A percentile compares a stretch with the other conserved stretches of the same genome.
Evolutionary conservation across 2,329 filamentous ascomycete genomes (phyloP).

Genomic region (Sporothrix brunneoviolacea): DNA sequence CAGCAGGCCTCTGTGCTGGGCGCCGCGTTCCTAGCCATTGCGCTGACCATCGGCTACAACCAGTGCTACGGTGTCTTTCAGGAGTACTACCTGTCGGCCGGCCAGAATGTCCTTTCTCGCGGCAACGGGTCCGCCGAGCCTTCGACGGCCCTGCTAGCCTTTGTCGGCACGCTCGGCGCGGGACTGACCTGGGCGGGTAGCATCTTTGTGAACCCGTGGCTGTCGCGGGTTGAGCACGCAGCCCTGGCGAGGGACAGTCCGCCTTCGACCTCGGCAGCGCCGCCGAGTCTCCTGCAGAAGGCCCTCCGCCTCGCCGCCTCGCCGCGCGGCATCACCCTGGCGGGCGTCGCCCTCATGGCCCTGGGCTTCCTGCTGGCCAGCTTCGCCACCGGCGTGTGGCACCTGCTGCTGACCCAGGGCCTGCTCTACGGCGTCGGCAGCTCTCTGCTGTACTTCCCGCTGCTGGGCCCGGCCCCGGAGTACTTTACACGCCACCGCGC

Average conservation of each 20-base stretch:
- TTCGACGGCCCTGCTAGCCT: conserved; percentile 38
- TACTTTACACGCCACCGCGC: conserved; percentile 43
- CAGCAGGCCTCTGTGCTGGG: conserved; percentile 37
- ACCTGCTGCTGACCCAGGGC: conserved; percentile 38
- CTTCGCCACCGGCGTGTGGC: conserved; percentile 30
- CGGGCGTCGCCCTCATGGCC: conserved; percentile 35
- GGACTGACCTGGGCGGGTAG: conserved; percentile 45
- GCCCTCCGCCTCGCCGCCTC: background rate
- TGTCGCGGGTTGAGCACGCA: conserved; percentile 34
- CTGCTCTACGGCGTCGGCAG: conserved; percentile 36
- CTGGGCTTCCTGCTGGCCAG: conserved; percentile 37
- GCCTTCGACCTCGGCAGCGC: conserved; percentile 9
- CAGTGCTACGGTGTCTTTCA: conserved; percentile 45
- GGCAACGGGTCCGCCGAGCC: conserved; percentile 16
- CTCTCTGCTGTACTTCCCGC: conserved; percentile 37
- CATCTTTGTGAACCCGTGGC: conserved; percentile 41
- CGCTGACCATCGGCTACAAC: conserved; percentile 43
- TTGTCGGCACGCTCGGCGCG: conserved; percentile 41
- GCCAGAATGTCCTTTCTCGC: conserved; percentile 28
- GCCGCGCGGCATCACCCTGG: conserved; percentile 32
- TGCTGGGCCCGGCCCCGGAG: conserved; percentile 40
- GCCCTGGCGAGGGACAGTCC: background rate
- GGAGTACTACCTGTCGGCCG: conserved; percentile 38
- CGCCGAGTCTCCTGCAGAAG: conserved; percentile 11
- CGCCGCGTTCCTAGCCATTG: conserved; percentile 38